These are phyloP conservation scores for Leccinum subtestaceum DNA, from an alignment of 768 basidiomycete genomes.

Conservation along the genomic window DNA sequence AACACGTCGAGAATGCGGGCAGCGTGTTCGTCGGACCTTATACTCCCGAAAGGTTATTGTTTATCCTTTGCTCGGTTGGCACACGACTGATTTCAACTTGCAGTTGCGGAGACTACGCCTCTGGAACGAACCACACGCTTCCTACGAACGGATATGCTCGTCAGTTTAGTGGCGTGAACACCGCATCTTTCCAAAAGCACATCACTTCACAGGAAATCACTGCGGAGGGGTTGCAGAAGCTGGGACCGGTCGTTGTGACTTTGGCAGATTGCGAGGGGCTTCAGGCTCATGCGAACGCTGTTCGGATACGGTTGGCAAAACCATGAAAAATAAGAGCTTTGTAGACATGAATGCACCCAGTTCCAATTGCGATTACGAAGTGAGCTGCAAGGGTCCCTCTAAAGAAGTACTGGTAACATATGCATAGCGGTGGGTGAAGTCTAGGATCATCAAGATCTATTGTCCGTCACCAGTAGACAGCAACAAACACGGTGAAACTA, in stretches of 20 bases:
- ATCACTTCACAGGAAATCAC: slow-evolving; percentile 97
- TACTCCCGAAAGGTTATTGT: slow-evolving; percentile 86
- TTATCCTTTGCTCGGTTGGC: background rate
- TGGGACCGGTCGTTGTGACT: slow-evolving; percentile 87
- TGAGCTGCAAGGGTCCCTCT: slow-evolving; percentile 8
- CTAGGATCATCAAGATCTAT: slow-evolving; percentile 22
- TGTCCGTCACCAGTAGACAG: slow-evolving; percentile 12
- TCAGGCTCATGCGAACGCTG: slow-evolving; percentile 94
- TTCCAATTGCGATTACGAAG: slow-evolving; percentile 1
- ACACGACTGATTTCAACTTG: slow-evolving; percentile 9
- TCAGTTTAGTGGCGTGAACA: slow-evolving; percentile 98
- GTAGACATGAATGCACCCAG: background rate
- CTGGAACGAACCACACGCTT: slow-evolving; percentile 97
- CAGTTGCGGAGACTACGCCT: slow-evolving; percentile 98
- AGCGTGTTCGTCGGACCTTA: slow-evolving; percentile 95
- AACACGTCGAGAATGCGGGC: slow-evolving; percentile 83
- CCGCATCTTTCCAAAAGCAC: slow-evolving; percentile 95
- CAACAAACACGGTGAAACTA: slow-evolving; percentile 11
- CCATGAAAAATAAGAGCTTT: slow-evolving; percentile 2
- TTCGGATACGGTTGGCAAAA: slow-evolving; percentile 68
- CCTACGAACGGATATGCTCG: slow-evolving; percentile 96
- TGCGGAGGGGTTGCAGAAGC: slow-evolving; percentile 61
- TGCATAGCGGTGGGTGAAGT: slow-evolving; percentile 10
- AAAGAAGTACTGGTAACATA: slow-evolving; percentile 11
- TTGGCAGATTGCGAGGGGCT: slow-evolving; percentile 95